Conservation (phyloP, 2,329 filamentous ascomycete species). For the Nectriaceae sp. region DNA sequence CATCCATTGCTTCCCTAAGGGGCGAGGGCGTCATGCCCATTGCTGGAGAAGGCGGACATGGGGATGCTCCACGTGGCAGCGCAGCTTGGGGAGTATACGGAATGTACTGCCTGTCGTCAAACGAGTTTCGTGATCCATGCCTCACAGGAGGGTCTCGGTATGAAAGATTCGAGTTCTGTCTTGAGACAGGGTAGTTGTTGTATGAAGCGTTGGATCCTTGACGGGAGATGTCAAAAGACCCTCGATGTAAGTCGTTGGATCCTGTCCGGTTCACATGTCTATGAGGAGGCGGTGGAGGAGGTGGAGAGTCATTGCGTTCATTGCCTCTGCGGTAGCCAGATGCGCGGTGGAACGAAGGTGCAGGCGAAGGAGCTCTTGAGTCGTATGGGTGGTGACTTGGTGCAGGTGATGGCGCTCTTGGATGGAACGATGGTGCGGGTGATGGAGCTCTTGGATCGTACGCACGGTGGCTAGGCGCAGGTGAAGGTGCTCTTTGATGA, state of each 20-base stretch:
- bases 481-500: conserved; percentile 21
- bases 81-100: conserved; percentile 54
- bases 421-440: conserved; percentile 30
- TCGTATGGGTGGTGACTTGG: conserved; percentile 28
- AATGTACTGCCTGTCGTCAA: conserved; percentile 36
- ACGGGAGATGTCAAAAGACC: conserved; percentile 33
- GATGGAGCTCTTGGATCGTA: conserved; percentile 37
- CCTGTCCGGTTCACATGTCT: conserved; percentile 57
- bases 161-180: conserved; percentile 43
- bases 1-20: conserved; percentile 92
- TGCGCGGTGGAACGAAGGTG: conserved; percentile 32
- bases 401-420: conserved; percentile 21
- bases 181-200: conserved; percentile 29
- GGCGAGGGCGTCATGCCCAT: conserved; percentile 82
- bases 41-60: conserved; percentile 68
- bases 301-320: conserved; percentile 59
- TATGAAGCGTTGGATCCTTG: conserved; percentile 40
- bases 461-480: conserved; percentile 24
- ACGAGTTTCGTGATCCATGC: conserved; percentile 24
- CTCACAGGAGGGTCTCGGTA: conserved; percentile 28
- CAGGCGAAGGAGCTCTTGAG: conserved; percentile 41
- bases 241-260: conserved; percentile 41
- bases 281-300: conserved; percentile 83
- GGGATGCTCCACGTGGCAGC: conserved; percentile 44
- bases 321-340: conserved; percentile 25